Percentiles rank a stretch among this genome's conserved stretches.
These are phyloP conservation scores for Draba incana DNA, from an alignment of 345 rosid species.

Conservation along the genomic window DNA sequence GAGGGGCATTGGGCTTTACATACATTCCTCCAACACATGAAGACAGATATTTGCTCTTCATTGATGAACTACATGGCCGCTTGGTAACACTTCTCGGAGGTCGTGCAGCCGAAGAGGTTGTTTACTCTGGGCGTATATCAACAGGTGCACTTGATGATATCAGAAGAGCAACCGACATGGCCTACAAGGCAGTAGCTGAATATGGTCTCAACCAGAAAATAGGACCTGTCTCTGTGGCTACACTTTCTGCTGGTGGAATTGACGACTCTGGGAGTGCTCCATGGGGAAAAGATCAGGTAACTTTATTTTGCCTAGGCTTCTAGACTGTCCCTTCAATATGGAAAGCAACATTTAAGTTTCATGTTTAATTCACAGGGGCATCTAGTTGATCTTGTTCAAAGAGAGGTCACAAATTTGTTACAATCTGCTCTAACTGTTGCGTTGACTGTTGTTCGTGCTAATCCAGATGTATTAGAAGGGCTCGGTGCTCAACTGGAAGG, in stretches of 20 bases:
- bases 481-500: constrained; percentile 97
- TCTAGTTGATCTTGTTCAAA: constrained; percentile 88
- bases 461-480: constrained; percentile 85
- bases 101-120: constrained; percentile 96
- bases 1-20: constrained; percentile 97
- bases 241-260: constrained; percentile 86
- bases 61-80: constrained; percentile 94
- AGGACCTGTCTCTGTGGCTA: constrained; percentile 88
- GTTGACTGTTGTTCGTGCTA: constrained; percentile 76
- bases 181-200: constrained; percentile 96
- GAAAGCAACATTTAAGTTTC: constrained; percentile 14
- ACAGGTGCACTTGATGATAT: constrained; percentile 98
- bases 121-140: constrained; percentile 86
- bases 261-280: constrained; percentile 72
- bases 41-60: constrained; percentile 90
- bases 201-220: constrained; percentile 89
- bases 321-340: background rate
- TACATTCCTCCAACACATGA: constrained; percentile 81
- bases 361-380: constrained; percentile 57
- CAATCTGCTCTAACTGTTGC: constrained; percentile 79
- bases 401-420: constrained; percentile 75
- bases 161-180: constrained; percentile 90
- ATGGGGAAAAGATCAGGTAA: constrained; percentile 95
- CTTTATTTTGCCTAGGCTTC: background rate
- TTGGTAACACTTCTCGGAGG: constrained; percentile 98